Evolutionary conservation across 805 yeast genomes (phyloP).

Genomic region (Candida rishiriensis): DNA sequence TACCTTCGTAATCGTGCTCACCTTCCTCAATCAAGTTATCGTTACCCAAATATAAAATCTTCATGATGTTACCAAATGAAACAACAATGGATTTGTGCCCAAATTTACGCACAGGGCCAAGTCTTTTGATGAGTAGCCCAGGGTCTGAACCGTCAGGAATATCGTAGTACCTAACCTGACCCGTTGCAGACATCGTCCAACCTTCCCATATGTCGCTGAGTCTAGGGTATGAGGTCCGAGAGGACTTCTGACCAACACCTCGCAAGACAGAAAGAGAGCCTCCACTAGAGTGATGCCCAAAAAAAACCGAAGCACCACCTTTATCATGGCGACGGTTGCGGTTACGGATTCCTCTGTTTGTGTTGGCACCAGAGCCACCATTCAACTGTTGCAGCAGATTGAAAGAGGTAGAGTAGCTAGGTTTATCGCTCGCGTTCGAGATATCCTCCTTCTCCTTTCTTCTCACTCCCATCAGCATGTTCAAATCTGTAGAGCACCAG

Average conservation of each 20-base stretch:
- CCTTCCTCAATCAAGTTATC: constrained; percentile 65
- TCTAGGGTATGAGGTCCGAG: constrained; percentile 20
- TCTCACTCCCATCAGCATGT: constrained; percentile 66
- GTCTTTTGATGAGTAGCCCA: constrained; percentile 46
- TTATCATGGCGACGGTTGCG: not conserved
- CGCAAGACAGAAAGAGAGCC: too few relatives aligned
- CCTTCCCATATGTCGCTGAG: constrained; percentile 67
- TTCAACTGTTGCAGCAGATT: constrained; percentile 10
- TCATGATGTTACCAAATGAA: constrained; percentile 69
- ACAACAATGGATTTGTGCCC: constrained; percentile 77
- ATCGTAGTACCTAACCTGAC: constrained; percentile 54
- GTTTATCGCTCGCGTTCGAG: constrained; percentile 7
- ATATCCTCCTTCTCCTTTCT: constrained; percentile 35
- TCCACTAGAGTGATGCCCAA: too few relatives aligned
- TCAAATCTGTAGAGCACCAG: constrained; percentile 77
- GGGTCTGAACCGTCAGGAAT: constrained; percentile 45
- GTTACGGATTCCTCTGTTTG: constrained; percentile 5
- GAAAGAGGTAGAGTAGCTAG: constrained; percentile 12
- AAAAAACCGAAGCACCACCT: too few relatives aligned
- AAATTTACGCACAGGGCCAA: constrained; percentile 62
- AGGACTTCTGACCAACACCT: not conserved
- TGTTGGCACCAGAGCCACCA: constrained; percentile 3
- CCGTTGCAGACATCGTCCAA: constrained; percentile 69
- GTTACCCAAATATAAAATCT: constrained; percentile 69
- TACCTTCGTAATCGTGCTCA: constrained; percentile 39